These are phyloP conservation scores for Coleophoma cylindrospora DNA, from an alignment of 2,329 filamentous ascomycete genomes.

Conservation along the genomic window DNA sequence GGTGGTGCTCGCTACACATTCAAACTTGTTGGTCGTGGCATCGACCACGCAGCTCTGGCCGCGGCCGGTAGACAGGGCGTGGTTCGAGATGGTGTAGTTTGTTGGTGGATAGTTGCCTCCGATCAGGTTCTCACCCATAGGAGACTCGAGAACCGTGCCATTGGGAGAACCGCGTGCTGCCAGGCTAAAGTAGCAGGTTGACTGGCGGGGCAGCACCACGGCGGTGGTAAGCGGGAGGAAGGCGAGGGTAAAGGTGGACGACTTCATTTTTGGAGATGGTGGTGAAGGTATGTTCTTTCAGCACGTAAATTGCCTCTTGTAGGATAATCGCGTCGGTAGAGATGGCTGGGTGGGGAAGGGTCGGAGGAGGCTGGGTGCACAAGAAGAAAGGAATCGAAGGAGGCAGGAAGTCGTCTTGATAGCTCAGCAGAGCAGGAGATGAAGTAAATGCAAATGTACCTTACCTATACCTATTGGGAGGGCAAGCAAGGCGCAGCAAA, in stretches of 20 bases:
- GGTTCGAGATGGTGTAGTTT: constrained; percentile 14
- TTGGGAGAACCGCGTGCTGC: constrained; percentile 15
- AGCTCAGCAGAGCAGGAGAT: too few species aligned
- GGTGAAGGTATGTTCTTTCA: too few species aligned
- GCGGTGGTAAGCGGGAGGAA: constrained; percentile 10
- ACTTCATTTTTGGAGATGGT: constrained; percentile 3
- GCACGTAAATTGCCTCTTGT: too few species aligned
- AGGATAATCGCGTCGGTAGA: too few species aligned
- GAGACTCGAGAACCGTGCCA: constrained; percentile 12
- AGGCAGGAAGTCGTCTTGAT: too few species aligned
- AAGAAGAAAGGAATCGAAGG: too few species aligned
- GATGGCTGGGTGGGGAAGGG: too few species aligned
- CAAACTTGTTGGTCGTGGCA: constrained; percentile 15
- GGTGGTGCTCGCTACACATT: constrained; percentile 13
- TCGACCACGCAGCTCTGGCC: constrained; percentile 19
- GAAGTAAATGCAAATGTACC: too few species aligned
- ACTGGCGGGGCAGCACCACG: constrained; percentile 11
- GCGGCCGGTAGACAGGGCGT: constrained; percentile 12
- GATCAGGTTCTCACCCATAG: constrained; percentile 20
- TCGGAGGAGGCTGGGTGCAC: too few species aligned
- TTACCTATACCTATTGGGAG: too few species aligned
- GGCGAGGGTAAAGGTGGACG: constrained; percentile 3
- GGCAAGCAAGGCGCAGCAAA: too few species aligned
- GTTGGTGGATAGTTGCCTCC: constrained; percentile 16
- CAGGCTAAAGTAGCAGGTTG: constrained; percentile 19